These are phyloP conservation scores for Colletotrichum cereale DNA, from an alignment of 2,329 filamentous ascomycete genomes.

Conservation along the genomic window DNA sequence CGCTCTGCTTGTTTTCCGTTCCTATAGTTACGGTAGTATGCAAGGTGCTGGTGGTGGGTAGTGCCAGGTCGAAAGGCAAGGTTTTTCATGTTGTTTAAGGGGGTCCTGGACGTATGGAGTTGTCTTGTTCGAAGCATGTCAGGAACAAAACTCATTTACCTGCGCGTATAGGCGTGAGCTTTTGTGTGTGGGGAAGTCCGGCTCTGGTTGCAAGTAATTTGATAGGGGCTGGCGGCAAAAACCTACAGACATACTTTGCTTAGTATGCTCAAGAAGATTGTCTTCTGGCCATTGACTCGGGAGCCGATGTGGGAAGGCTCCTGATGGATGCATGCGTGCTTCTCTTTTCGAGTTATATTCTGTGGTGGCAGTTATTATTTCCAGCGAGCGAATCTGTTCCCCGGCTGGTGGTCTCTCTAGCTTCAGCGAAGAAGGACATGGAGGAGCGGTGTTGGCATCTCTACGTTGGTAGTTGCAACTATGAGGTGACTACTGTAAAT, in stretches of 20 bases:
- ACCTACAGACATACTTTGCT: too few species aligned
- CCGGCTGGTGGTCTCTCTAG: neutral
- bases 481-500: too few species aligned
- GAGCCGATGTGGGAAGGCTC: neutral
- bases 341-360: neutral
- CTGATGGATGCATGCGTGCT: neutral
- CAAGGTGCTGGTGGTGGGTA: neutral
- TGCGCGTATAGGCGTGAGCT: neutral
- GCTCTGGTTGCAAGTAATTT: neutral
- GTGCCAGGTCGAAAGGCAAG: neutral
- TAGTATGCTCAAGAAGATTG: neutral
- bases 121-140: neutral
- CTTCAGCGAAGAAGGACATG: neutral
- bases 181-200: neutral
- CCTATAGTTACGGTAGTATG: neutral
- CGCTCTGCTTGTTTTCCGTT: too few species aligned
- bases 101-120: neutral
- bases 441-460: neutral
- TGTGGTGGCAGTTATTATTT: neutral
- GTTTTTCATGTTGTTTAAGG: neutral
- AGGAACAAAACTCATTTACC: too few species aligned
- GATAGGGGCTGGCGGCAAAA: neutral
- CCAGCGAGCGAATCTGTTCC: neutral
- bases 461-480: neutral
- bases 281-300: neutral